Evolutionary conservation across 1,284 basidiomycete species (phyloP).

Genomic region (Microstroma glucosiphilum): DNA sequence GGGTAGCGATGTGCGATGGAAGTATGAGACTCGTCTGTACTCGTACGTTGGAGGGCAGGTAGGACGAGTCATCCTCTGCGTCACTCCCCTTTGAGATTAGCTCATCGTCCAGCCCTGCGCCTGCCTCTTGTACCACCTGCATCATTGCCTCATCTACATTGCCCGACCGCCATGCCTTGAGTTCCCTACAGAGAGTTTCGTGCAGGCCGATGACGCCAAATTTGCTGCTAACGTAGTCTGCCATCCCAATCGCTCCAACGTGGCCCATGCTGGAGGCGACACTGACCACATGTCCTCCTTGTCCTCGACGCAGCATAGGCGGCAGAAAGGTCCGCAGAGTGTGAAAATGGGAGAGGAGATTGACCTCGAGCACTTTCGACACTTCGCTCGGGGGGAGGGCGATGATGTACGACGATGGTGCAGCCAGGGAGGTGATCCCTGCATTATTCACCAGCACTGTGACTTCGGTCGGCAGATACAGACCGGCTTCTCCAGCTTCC

Average conservation of each 20-base stretch:
- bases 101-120: too few relatives aligned
- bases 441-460: conserved; percentile 8
- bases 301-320: not conserved
- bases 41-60: not conserved
- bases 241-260: not conserved
- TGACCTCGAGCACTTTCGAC: not conserved
- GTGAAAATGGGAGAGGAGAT: conserved; percentile 1
- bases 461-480: not conserved
- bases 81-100: too few relatives aligned
- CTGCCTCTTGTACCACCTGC: too few relatives aligned
- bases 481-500: too few relatives aligned
- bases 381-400: not conserved
- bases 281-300: not conserved
- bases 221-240: conserved; percentile 3
- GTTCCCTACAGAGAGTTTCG: not conserved
- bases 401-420: not conserved
- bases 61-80: not conserved
- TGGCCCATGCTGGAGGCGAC: conserved; percentile 1
- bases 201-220: not conserved
- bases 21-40: not conserved
- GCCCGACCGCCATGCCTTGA: not conserved
- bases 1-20: conserved; percentile 1
- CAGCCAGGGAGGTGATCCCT: not conserved
- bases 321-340: not conserved
- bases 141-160: not conserved